A percentile compares a stretch with the other conserved stretches of the same genome.
Conservation (phyloP, 306 rosid species). For the Rosa lucieae region DNA sequence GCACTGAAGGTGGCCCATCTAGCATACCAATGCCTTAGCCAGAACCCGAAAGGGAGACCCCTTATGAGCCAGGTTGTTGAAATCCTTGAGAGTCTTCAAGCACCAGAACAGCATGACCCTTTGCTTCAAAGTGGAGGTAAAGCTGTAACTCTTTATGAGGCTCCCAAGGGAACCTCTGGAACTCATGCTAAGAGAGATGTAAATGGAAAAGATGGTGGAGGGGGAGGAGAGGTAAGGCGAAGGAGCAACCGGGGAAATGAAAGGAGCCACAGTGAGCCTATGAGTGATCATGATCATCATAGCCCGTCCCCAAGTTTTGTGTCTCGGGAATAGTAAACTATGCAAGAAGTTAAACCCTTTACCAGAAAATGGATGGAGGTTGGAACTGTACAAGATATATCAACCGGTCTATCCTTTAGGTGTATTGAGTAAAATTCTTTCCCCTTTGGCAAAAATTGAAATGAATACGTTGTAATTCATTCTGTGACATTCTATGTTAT, state of each 20-base stretch:
- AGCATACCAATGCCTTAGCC: constrained; percentile 86
- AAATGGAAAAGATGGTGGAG: constrained; percentile 18
- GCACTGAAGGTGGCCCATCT: constrained; percentile 71
- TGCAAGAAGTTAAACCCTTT: constrained; percentile 35
- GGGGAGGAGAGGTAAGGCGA: constrained; percentile 11
- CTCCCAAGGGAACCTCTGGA: constrained; percentile 45
- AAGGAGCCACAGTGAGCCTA: constrained; percentile 39
- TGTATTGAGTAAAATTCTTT: constrained; percentile 24
- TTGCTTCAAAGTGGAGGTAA: constrained; percentile 58
- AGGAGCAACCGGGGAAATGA: constrained; percentile 29
- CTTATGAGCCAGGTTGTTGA: constrained; percentile 86
- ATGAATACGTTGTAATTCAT: neutral
- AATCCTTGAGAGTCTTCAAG: constrained; percentile 58
- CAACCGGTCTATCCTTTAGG: constrained; percentile 29
- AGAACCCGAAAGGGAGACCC: constrained; percentile 91
- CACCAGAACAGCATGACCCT: constrained; percentile 47
- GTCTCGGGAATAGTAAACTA: constrained; percentile 33
- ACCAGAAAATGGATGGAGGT: constrained; percentile 28
- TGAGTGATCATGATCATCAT: constrained; percentile 24
- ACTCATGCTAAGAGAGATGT: constrained; percentile 5
- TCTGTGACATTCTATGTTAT: constrained; percentile 2
- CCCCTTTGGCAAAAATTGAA: constrained; percentile 1
- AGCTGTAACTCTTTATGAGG: constrained; percentile 67
- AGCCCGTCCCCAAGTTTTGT: constrained; percentile 30
- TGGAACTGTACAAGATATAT: constrained; percentile 42